Percentiles rank a stretch among this genome's conserved stretches.
These are phyloP conservation scores for Leptographium wingfieldii DNA, from an alignment of 2,329 filamentous ascomycete species.

Conservation along the genomic window DNA sequence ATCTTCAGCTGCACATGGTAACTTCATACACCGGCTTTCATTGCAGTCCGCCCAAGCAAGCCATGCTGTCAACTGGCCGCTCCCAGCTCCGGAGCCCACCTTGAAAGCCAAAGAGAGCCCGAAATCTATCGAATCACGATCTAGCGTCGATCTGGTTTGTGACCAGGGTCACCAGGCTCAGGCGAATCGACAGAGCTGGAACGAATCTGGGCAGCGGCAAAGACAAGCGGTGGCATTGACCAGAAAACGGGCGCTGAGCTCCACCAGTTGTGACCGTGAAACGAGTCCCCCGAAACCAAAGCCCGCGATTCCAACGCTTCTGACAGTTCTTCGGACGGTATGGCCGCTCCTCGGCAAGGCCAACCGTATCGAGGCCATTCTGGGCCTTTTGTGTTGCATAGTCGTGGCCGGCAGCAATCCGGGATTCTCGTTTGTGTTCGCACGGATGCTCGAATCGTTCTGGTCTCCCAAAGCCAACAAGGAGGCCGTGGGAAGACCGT, in stretches of 20 bases:
- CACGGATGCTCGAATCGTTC: constrained; percentile 59
- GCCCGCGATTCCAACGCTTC: background rate
- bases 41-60: background rate
- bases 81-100: background rate
- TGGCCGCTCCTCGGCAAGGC: constrained; percentile 48
- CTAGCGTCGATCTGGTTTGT: constrained; percentile 6
- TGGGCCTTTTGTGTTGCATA: constrained; percentile 49
- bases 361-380: constrained; percentile 41
- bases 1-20: background rate
- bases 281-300: background rate
- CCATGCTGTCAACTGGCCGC: background rate
- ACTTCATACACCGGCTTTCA: background rate
- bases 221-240: background rate
- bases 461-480: constrained; percentile 33
- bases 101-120: background rate
- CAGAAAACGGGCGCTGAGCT: background rate
- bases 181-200: background rate
- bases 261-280: no score
- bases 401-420: constrained; percentile 52
- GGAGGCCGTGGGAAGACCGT: constrained; percentile 40
- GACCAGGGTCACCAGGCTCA: constrained; percentile 6
- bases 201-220: background rate
- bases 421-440: constrained; percentile 63
- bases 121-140: background rate
- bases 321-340: constrained; percentile 34